A percentile compares a stretch with the other conserved stretches of the same genome.
Conservation (phyloP, 352 stramenopile species). For the Phytophthora boehmeriae region DNA sequence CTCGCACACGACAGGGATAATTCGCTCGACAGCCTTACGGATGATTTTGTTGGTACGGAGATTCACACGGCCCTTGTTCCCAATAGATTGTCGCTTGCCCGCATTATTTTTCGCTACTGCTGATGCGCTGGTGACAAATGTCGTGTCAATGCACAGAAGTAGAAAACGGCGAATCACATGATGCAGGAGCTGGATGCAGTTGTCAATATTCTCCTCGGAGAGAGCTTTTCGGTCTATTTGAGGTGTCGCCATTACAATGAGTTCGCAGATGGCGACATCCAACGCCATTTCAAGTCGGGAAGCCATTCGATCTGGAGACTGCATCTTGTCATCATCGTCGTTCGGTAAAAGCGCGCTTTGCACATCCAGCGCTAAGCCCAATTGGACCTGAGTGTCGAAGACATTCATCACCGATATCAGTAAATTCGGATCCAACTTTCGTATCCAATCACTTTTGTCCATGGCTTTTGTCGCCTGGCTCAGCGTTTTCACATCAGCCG, state of each 20-base stretch:
- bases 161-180: slow-evolving; percentile 62
- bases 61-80: slow-evolving; percentile 37
- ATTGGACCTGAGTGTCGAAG: slow-evolving; percentile 68
- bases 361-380: slow-evolving; percentile 69
- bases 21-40: slow-evolving; percentile 55
- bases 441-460: slow-evolving; percentile 66
- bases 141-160: slow-evolving; percentile 73
- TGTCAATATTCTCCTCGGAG: slow-evolving; percentile 85
- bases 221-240: slow-evolving; percentile 75
- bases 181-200: slow-evolving; percentile 73
- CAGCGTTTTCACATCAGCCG: slow-evolving; percentile 64
- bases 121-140: slow-evolving; percentile 37
- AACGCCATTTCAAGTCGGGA: slow-evolving; percentile 38
- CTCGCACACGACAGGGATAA: slow-evolving; percentile 70
- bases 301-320: slow-evolving; percentile 14
- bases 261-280: slow-evolving; percentile 73
- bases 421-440: slow-evolving; percentile 56
- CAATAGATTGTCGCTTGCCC: slow-evolving; percentile 10
- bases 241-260: slow-evolving; percentile 73
- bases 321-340: slow-evolving; percentile 2
- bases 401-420: slow-evolving; percentile 57
- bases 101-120: slow-evolving; percentile 14
- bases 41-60: slow-evolving; percentile 57
- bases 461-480: slow-evolving; percentile 72
- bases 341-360: slow-evolving; percentile 48